A percentile compares a stretch with the other conserved stretches of the same genome.
Evolutionary conservation across 306 rosid genomes (phyloP).

Genomic region (Vigna mungo): DNA sequence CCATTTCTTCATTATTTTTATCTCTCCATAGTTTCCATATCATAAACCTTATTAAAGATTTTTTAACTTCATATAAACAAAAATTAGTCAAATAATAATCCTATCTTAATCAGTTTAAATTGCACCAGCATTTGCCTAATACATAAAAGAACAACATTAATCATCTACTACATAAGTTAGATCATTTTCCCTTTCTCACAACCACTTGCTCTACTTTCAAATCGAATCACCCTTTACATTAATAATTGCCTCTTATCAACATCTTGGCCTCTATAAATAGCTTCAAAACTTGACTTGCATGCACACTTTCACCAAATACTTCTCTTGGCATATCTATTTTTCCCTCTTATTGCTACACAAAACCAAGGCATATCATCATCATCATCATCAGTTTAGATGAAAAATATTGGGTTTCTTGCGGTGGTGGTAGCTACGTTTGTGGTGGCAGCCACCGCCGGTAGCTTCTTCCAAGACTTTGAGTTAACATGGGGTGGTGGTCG

Average conservation of each 20-base stretch:
- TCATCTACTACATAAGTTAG: no score
- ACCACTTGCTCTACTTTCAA: conserved; percentile 36
- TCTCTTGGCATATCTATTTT: conserved; percentile 12
- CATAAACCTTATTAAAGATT: background rate
- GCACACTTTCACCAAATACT: conserved; percentile 37
- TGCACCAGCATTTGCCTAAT: no score
- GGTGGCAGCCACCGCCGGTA: conserved; percentile 30
- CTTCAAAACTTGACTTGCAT: conserved; percentile 37
- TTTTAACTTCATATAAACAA: no score
- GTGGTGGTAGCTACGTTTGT: conserved; percentile 1
- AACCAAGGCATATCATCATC: no score
- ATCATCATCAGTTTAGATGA: background rate
- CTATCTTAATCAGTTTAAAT: background rate
- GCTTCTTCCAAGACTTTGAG: conserved; percentile 57
- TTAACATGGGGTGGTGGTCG: conserved; percentile 69
- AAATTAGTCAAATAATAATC: no score
- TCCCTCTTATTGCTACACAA: background rate
- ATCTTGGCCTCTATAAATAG: conserved; percentile 30
- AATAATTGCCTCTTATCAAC: conserved; percentile 8
- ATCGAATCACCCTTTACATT: background rate
- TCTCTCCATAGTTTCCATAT: no score
- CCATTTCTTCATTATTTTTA: background rate
- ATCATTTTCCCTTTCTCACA: conserved; percentile 7
- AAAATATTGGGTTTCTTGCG: background rate
- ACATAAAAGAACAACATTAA: no score